phyloP scores from a whole-genome alignment of 2,329 filamentous ascomycete genomes.

The Paraconiothyrium sp. region DNA sequence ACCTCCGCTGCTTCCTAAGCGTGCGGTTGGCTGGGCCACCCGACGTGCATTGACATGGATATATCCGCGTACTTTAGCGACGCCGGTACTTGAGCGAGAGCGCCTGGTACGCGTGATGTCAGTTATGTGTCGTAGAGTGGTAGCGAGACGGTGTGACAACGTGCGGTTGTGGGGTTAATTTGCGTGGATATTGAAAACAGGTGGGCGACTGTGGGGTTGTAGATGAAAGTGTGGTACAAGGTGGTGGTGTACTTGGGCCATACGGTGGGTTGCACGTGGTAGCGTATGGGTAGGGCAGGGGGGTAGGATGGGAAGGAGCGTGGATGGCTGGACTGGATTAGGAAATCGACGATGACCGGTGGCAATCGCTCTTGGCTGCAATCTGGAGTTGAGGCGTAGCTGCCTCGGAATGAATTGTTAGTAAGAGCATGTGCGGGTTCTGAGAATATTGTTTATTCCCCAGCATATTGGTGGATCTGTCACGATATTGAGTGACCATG shows the following conservation, averaged over 20 bases:
- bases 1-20: constrained; percentile 23
- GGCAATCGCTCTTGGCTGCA: constrained; percentile 4
- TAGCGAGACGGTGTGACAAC: constrained; percentile 14
- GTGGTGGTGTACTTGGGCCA: not conserved
- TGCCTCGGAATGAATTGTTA: not conserved
- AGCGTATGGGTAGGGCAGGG: constrained; percentile 4
- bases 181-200: constrained; percentile 1
- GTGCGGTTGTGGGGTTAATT: constrained; percentile 14
- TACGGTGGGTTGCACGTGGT: not conserved
- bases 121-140: not conserved
- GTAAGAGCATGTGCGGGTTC: not conserved
- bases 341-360: constrained; percentile 12
- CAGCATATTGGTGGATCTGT: not conserved
- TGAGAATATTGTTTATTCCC: not conserved
- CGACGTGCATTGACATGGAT: constrained; percentile 13
- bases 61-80: constrained; percentile 16
- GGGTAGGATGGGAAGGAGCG: not conserved
- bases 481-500: not conserved
- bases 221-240: not conserved
- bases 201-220: not conserved
- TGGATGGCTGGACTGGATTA: not conserved
- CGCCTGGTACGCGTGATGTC: constrained; percentile 12
- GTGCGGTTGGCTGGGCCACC: constrained; percentile 1
- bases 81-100: constrained; percentile 6
- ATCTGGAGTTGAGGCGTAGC: constrained; percentile 5